Evolutionary conservation across 169 alveolate species (phyloP), one percentile per base, ranked within the genome.

Genomic region (Neospora caninum): DNA sequence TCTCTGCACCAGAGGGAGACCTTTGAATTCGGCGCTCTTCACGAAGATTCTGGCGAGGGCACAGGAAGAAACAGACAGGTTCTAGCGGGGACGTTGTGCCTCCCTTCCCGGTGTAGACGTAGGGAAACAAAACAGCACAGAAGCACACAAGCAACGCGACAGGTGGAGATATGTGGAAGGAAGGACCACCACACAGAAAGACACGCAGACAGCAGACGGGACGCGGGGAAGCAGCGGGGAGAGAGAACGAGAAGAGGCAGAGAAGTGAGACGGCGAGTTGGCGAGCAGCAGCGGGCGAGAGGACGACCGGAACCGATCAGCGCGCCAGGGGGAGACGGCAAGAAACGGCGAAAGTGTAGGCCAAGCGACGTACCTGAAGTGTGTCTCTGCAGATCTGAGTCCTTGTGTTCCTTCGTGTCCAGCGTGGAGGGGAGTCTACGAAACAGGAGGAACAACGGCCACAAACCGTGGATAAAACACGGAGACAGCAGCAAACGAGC

Each of bases 381-480:
- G 89, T 6, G 89, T 82, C 67, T 82, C 89, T 27, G 89, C 34
- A 25, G 89, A 42, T 22, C 89, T 39, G 58, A 82, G 67, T 27
- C 89, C 89, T 45, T 43, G 89, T 34, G 89, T 43, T n/a, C 70
- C 89, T 43, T 39, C 89, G 89, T 82, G 89, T 9, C 89, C 89
- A 42, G 67, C 89, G 67, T 82, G 89, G n/a, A 41, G 69, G 38
- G 67, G 69, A 18, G 89, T 82, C 89, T 82, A 49, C 36, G 41
- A 36, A 41, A 41, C 31, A 45, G 1, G 39, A 39, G 41, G 69
- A 34, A 9, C 27, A 42, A 41, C 39, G 69, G 10, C 38, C 89
- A 41, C 36, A 82, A 13, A 82, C 20, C 9, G 89, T 64, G 34
- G 78, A 64, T 4, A 20, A 29, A 64, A 16, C 10, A 25, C 36